phyloP scores from a whole-genome alignment of 148 eudicot genomes.

The Camellia sinensis region DNA sequence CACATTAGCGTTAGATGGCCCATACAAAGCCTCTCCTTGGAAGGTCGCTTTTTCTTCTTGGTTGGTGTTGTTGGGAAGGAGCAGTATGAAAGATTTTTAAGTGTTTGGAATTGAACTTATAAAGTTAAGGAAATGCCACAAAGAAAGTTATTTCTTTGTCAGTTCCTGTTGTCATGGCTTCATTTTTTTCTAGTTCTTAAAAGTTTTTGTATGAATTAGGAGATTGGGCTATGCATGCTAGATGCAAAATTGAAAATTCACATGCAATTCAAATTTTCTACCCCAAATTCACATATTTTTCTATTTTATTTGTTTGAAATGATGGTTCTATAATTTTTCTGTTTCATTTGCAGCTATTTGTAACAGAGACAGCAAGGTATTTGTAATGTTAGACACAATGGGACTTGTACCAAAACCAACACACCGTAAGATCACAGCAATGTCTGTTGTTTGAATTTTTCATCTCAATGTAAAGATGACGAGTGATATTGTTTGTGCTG shows the following conservation, averaged over 20 bases:
- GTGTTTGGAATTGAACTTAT: not conserved
- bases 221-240: conserved; percentile 5
- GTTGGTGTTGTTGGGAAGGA: not conserved
- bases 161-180: not conserved
- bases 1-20: too few relatives aligned
- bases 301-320: not conserved
- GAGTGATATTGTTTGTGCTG: conserved; percentile 10
- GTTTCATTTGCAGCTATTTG: conserved; percentile 78
- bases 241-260: not conserved
- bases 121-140: not conserved
- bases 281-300: not conserved
- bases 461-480: not conserved
- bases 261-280: not conserved
- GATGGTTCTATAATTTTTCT: conserved; percentile 10
- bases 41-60: not conserved
- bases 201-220: not conserved
- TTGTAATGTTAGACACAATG: conserved; percentile 64
- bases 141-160: not conserved
- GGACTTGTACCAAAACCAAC: conserved; percentile 78
- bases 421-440: conserved; percentile 65
- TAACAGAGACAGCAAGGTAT: conserved; percentile 82
- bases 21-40: not conserved
- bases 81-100: not conserved
- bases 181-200: not conserved
- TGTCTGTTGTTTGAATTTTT: not conserved